These are phyloP conservation scores for Leersia perrieri DNA, from an alignment of 176 grass and related monocot genomes.

Conservation along the genomic window DNA sequence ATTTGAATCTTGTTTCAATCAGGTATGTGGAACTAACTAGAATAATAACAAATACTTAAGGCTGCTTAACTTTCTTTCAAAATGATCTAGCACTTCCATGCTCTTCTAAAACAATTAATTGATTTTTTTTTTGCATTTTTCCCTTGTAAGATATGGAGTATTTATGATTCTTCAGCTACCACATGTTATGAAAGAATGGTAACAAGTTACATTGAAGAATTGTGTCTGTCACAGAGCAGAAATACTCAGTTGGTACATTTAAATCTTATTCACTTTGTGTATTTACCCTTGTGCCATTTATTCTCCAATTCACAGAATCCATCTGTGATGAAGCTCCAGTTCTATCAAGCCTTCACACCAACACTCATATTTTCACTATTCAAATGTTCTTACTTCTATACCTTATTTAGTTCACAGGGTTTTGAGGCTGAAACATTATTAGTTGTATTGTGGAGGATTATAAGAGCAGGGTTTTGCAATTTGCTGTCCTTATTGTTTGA, in stretches of 20 bases:
- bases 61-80: conserved; percentile 9
- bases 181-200: conserved; percentile 32
- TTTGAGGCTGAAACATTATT: conserved; percentile 15
- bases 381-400: neutral
- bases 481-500: conserved; percentile 4
- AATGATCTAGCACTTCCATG: neutral
- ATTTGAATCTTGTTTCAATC: conserved; percentile 55
- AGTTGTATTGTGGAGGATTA: neutral
- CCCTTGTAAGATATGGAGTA: conserved; percentile 36
- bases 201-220: conserved; percentile 36
- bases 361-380: conserved; percentile 1
- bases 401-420: neutral
- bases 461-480: neutral
- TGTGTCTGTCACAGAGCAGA: conserved; percentile 20
- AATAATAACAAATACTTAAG: neutral
- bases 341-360: neutral
- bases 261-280: conserved; percentile 16
- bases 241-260: conserved; percentile 57
- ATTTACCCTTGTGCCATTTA: neutral
- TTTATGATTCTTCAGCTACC: conserved; percentile 42
- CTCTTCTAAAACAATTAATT: conserved; percentile 8
- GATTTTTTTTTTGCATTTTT: neutral
- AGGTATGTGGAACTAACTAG: conserved; percentile 51
- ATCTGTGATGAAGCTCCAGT: neutral
- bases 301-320: neutral